Evolutionary conservation across 1,284 basidiomycete genomes (phyloP), one percentile per base, ranked within the genome.

Genomic region (Leccinum pachyderme): DNA sequence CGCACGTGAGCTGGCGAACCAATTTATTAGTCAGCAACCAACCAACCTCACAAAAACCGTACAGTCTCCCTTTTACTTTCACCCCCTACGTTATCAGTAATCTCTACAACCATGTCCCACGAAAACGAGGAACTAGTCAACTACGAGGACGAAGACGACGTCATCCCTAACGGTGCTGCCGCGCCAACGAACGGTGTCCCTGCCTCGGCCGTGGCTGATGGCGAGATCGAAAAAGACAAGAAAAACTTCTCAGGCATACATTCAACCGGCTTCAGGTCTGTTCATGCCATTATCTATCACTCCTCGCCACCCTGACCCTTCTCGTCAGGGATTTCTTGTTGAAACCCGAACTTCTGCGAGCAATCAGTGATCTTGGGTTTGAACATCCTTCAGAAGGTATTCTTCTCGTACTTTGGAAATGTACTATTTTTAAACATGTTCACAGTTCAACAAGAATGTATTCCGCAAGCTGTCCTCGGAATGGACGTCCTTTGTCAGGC

Each of bases 401-500:
- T 77, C 74, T 15, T 41, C 11, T 53, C 9, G 15, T 13, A 41
- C 6, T 18, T 49, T 47, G 51, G 35, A 54, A 31, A 9, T 2
- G 12, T 4, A 2, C 33, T 15, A 2, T 15, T 12, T 25, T 44
- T 13, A 44, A 7, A 53, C 51, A 47, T 7, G 54, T 33, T 15
- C 27, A 11, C 70, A 98, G 97, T 99, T 63, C 97, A 99, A 80
- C 97, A 99, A 79, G 97, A 99, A 80, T 99, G 97, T 75, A 99
- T 99, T 65, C 97, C 97, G 53, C 97, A 99, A 79, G 96, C 97
- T 57, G 97, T 99, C 64, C 84, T 99, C 52, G 96, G 97, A 61
- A 99, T 98, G 92, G 97, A 99, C 71, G 96, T 99, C 51, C 84
- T 99, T 53, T 99, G 97, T 76, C 97, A 99, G 79, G 97, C 97